Evolutionary conservation across 2,329 filamentous ascomycete genomes (phyloP), one percentile per base, ranked within the genome.

Genomic region (Exophiala spinifera): DNA sequence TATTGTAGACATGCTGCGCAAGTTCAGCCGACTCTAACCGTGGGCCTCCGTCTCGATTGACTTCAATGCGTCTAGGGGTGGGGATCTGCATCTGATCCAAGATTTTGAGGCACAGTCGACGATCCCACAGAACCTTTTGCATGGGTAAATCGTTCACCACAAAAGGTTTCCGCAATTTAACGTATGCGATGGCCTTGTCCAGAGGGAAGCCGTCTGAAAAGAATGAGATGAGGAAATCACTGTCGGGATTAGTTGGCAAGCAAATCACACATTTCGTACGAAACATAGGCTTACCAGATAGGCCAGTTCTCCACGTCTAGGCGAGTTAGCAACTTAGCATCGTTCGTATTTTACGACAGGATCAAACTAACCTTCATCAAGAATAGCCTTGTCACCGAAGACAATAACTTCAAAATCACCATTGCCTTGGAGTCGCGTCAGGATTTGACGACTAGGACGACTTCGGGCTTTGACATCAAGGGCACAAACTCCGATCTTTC

Each of bases 61-160:
- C 88, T 69, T 97, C 92, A 21, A 99, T 72, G 54, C 95, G 83
- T 65, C 86, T 85, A 0, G 95, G 94, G 0, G 92, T 96, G 7
- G 89, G 89, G 1, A 99, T 91, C 55, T 87, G 84, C 68, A 97
- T 88, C 64, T 88, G 85, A 70, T 97, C 92, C 46, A 99, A 78
- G 28, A 99, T 87, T 53, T 83, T 85, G 17, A 99, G 79, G 64
- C 94, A 97, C 20, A 97, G 78, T 31, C 95, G 86, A 45, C 95
- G 85, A 70, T 99, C 94, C 94, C 94, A 99, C 2, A 99, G 77
- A 4, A 99, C 84, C 70, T 95, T 91, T 70, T 99, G 94, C 90
- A 99, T 96, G 1, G 91, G 89, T 40, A 99, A 79, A 70, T 99
- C 92, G 68, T 99, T 99, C 67, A 99, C 91, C 68, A 92, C 96